phyloP scores from a whole-genome alignment of 768 basidiomycete genomes.

The Neoboletus magnificus region DNA sequence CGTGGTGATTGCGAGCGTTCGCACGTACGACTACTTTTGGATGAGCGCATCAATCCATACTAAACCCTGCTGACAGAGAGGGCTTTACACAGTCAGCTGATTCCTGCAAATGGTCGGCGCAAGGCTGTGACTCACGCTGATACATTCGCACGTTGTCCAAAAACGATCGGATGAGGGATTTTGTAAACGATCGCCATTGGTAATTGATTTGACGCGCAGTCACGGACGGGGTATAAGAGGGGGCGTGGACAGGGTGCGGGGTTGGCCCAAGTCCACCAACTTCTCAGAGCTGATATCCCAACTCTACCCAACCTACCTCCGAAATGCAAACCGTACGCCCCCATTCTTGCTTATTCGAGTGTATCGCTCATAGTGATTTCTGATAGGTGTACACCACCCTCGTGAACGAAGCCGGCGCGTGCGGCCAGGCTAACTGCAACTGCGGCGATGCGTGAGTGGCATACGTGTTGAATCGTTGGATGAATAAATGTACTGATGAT shows the following conservation, averaged over 20 bases:
- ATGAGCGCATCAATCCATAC: neutral
- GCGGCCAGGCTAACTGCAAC: conserved; percentile 3
- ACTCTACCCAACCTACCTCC: neutral
- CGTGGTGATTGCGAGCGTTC: neutral
- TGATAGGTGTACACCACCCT: conserved; percentile 9
- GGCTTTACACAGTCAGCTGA: too few species aligned
- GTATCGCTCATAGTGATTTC: neutral
- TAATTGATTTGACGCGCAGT: too few species aligned
- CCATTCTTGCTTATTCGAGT: neutral
- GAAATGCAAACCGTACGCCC: conserved; percentile 18
- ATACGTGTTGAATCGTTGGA: neutral
- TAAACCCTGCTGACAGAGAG: too few species aligned
- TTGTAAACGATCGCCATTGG: neutral
- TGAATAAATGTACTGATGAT: neutral
- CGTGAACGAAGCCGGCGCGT: conserved; percentile 15
- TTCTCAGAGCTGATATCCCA: neutral
- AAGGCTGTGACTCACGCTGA: neutral
- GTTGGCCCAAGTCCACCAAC: too few species aligned
- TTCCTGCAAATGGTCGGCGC: neutral
- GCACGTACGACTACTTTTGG: neutral
- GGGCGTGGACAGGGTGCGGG: neutral
- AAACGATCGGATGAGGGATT: neutral
- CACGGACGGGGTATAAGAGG: conserved; percentile 10
- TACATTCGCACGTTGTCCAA: neutral
- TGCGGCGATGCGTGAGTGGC: conserved; percentile 10